A percentile compares a stretch with the other conserved stretches of the same genome.
Conservation (phyloP, 495 filamentous ascomycete species). For the Daldinia bambusicola region DNA sequence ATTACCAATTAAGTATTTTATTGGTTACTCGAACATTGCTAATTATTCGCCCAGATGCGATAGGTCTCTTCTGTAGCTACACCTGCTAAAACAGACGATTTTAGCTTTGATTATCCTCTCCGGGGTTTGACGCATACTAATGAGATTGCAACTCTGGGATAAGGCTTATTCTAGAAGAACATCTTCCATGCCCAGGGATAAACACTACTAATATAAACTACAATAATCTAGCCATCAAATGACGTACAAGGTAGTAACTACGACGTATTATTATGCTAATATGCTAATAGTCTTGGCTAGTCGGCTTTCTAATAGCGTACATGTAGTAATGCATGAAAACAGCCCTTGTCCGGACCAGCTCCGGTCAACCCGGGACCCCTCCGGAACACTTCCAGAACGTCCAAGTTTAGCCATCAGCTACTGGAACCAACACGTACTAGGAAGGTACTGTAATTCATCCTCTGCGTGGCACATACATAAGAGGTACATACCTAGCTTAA, state of each 20-base stretch:
- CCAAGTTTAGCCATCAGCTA: background rate
- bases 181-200: background rate
- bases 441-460: constrained; percentile 5
- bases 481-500: background rate
- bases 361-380: constrained; percentile 27
- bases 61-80: background rate
- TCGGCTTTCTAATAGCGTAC: background rate
- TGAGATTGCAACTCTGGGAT: background rate
- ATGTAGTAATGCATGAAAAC: constrained; percentile 20
- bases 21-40: background rate
- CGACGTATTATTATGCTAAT: background rate
- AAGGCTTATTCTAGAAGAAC: background rate
- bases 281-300: background rate
- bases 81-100: background rate
- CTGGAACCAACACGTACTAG: background rate
- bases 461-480: constrained; percentile 8
- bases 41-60: background rate
- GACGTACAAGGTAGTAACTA: constrained; percentile 21
- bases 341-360: constrained; percentile 29
- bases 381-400: constrained; percentile 33
- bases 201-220: background rate
- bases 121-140: constrained; percentile 29
- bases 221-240: background rate
- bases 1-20: background rate
- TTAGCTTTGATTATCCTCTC: constrained; percentile 1